These are phyloP conservation scores for Alternaria infectoria DNA, from an alignment of 2,329 filamentous ascomycete species.

Conservation along the genomic window DNA sequence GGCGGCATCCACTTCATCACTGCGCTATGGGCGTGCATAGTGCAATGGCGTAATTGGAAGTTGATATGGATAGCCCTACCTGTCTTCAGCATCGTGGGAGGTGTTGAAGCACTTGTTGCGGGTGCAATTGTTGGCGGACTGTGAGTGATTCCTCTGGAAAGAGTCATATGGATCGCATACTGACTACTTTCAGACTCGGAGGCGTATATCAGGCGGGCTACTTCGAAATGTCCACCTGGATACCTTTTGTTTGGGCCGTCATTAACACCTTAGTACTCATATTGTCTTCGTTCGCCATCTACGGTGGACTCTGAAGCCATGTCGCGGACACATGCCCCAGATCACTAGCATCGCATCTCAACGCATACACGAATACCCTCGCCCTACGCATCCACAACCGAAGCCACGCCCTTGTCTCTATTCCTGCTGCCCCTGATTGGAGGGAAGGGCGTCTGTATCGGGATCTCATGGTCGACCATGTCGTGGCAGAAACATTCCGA, in stretches of 20 bases:
- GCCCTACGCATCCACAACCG: neutral
- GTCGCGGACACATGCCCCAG: neutral
- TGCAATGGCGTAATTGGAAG: constrained; percentile 67
- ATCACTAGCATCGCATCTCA: neutral
- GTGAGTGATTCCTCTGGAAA: constrained; percentile 57
- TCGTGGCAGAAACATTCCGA: neutral
- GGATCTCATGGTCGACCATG: neutral
- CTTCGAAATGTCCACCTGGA: constrained; percentile 93
- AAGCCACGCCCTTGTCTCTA: neutral
- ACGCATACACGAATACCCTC: neutral
- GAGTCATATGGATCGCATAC: constrained; percentile 1
- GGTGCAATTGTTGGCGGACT: constrained; percentile 82
- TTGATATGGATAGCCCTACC: constrained; percentile 74
- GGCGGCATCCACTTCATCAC: constrained; percentile 76
- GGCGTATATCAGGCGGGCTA: constrained; percentile 82
- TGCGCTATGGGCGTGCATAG: constrained; percentile 72
- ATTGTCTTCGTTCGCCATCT: constrained; percentile 89
- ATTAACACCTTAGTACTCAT: constrained; percentile 84
- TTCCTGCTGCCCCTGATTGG: neutral
- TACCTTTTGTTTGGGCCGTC: constrained; percentile 85
- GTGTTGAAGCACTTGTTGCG: constrained; percentile 76
- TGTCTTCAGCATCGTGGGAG: constrained; percentile 73
- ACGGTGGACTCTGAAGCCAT: constrained; percentile 73
- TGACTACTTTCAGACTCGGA: constrained; percentile 64
- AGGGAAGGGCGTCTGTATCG: neutral